Base-by-base conservation (phyloP, 2,329 filamentous ascomycete species). In the Ambrosiella xylebori region DNA sequence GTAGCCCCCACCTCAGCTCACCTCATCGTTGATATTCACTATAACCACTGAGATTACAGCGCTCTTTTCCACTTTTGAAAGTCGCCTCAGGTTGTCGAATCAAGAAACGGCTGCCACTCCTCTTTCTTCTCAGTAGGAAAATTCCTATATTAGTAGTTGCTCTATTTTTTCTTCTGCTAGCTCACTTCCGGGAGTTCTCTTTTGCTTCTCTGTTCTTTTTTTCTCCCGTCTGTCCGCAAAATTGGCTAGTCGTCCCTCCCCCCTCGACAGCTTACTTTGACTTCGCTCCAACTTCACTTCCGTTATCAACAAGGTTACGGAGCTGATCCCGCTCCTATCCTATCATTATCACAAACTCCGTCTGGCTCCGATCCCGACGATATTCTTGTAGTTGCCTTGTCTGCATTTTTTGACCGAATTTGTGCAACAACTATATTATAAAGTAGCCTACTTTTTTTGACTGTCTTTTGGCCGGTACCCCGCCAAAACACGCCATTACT, bases 141-240 rank as follows among this genome's bases (percentile, higher is more conserved):
- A 51, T 51, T 51, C 47, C 47, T 51, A 51, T 51, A 51, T 36
- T 36, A 51, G 47, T 51, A 41, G 39, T 45, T 58, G 8, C 50
- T 27, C 13, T 19, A 40, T 44, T 52, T 60, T 55, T 51, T 58
- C 57, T 52, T 50, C 54, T 56, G 37, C 55, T 15, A 50, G 35
- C 55, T 15, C 35, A 50, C 55, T 38, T 47, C n/a, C 44, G 11
- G 44, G 19, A 47, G 44, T 7, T 17, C 11, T 27, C 47, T n/a
- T 45, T 40, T 54, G 39, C 36, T 36, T 47, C 40, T 59, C 27
- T 41, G 44, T 54, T 55, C 53, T 55, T 40, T 39, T 37, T n/a
- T 38, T 57, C 36, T 19, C 38, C 55, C 27, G 17, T 15, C 27
- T 47, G 19, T n/a, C 44, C 27, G 19, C 13, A 38, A 17, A 11